Evolutionary conservation across 140 eudicot genomes (phyloP), one percentile per base, ranked within the genome.

Genomic region (Cichorium intybus): DNA sequence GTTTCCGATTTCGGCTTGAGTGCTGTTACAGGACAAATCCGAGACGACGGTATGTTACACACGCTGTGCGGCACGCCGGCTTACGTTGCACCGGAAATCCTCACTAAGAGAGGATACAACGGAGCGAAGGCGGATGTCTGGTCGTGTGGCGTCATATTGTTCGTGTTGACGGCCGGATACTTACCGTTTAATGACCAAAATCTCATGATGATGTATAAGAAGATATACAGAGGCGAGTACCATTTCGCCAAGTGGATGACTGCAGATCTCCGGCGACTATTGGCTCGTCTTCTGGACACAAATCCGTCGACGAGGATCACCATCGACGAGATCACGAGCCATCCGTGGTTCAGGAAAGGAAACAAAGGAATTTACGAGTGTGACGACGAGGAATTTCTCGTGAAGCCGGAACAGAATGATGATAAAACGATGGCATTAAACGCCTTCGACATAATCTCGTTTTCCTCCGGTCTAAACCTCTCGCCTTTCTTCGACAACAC

Each of bases 21-120:
- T 54, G 94, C 96, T 4, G 64, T 85, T 6, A 77, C 78, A 16
- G 85, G 73, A 0, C 94, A 87, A 49, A 65, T 79, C 41, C 78
- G 75, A 20, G 52, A 66, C 16, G 96, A 84, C 54, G 96, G 91
- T 0, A 31, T 87, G 62, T 37, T 87, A 4, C 92, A 84, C 63
- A 84, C 95, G 2, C 64, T 84, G 6, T 87, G 95, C 22, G 95
- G 95, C 2, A 84, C 96, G 1, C 94, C 94, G 18, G 87, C 96
- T 1, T 87, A 87, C 34, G 96, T 82, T 10, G 92, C 95, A 1
- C 95, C 95, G 3, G 95, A 87, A 76, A 77, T 87, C 10, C 64
- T 87, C 16, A 48, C 92, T 5, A 81, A 73, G 33, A 74, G 64
- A 65, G 95, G 95, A 6, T 87, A 87, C 60, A 73, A 84, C 53